Base-by-base conservation (phyloP, 805 yeast genomes). In the Wickerhamiella dianesei region DNA sequence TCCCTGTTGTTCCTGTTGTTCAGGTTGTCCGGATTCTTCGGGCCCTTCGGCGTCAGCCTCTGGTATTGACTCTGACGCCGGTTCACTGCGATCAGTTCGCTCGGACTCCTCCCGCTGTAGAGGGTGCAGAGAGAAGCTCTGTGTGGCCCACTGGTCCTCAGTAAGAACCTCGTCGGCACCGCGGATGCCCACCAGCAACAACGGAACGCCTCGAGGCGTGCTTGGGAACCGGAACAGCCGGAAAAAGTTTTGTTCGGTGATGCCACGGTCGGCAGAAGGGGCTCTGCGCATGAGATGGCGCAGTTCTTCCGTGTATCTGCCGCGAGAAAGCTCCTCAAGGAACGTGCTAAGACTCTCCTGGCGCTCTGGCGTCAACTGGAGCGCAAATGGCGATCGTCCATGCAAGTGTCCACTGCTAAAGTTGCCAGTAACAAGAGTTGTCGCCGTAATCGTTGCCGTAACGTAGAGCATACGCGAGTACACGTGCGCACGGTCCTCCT, bases 151-250 rank as follows among this genome's bases (percentile, higher is more conserved):
- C 12, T 12, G 32, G 12, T 25, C 32, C 9, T 25, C 32, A 12
- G 32, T 25, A 12, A 25, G 6, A 25, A 25, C 12, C 32, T 25
- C 32, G 32, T 57, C 58, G 45, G 58, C 68, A 0, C 75, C 69
- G 6, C 77, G 59, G 19, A 74, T 70, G 4, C 77, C 76, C 18
- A 73, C 66, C 20, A 73, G 68, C 48, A 73, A 61, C 3, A 74
- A 73, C 1, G 78, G 78, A 3, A 73, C 64, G 16, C 54, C 56
- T 4, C 45, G 36, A 2, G 29, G 35, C 36, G 48, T 49, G 4
- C 22, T 44, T 3, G 57, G 58, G 48, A 56, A 56, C 3, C 57
- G 41, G 49, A 56, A 56, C 22, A 56, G 36, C 5, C 60, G 43
- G 46, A 53, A 49, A 41, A 54, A 54, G 45, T 37, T 43, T n/a